phyloP scores from a whole-genome alignment of 2,329 filamentous ascomycete species.

The Colletotrichum magnum region DNA sequence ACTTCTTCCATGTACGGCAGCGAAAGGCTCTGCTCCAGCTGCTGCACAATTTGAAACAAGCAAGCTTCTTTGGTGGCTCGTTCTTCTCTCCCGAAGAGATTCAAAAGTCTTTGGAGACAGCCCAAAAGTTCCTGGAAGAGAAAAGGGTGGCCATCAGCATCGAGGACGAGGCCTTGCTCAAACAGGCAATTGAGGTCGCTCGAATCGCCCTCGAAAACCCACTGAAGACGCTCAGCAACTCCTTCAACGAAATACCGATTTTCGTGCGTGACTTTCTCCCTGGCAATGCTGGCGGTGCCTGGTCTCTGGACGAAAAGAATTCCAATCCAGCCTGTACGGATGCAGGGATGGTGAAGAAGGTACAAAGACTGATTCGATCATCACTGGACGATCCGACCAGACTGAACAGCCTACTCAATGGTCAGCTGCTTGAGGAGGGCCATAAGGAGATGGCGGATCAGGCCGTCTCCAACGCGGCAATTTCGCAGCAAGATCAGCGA shows the following conservation, averaged over 20 bases:
- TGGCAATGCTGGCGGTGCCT: conserved; percentile 69
- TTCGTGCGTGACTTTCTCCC: conserved; percentile 77
- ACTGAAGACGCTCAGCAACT: conserved; percentile 77
- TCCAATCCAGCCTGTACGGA: conserved; percentile 66
- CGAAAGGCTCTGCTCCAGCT: conserved; percentile 75
- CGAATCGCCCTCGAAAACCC: conserved; percentile 70
- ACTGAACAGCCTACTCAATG: conserved; percentile 64
- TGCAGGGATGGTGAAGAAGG: conserved; percentile 63
- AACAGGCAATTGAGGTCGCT: conserved; percentile 76
- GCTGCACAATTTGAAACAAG: conserved; percentile 84
- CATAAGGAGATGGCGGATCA: conserved; percentile 53
- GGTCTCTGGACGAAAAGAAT: conserved; percentile 74
- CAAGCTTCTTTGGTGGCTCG: conserved; percentile 87
- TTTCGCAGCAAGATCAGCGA: conserved; percentile 10
- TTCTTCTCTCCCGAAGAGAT: conserved; percentile 79
- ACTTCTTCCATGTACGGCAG: conserved; percentile 87
- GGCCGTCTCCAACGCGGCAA: conserved; percentile 34
- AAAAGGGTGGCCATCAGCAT: conserved; percentile 69
- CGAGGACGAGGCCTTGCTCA: conserved; percentile 73
- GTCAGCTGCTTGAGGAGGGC: conserved; percentile 59
- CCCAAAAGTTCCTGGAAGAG: conserved; percentile 76
- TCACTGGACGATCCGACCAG: conserved; percentile 59
- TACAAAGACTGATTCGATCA: conserved; percentile 67
- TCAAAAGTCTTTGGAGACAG: conserved; percentile 73
- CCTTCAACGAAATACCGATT: conserved; percentile 83